Evolutionary conservation across 2,329 filamentous ascomycete species (phyloP).

Genomic region (Didymella glomerata): DNA sequence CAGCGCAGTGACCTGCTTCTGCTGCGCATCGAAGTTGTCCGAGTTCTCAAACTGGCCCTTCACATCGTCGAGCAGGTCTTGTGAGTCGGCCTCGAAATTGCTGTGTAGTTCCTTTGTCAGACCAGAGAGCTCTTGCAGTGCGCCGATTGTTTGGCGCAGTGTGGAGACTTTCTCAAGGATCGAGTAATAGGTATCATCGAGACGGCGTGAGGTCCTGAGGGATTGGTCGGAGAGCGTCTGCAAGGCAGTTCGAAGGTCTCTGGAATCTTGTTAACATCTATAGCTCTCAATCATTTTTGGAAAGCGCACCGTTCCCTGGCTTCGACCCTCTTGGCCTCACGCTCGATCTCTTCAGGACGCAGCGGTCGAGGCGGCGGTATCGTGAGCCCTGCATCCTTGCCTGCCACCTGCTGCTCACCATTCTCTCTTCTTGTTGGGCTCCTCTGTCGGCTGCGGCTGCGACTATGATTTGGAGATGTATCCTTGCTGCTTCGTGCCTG

Average conservation of each 20-base stretch:
- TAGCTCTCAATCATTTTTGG: not conserved
- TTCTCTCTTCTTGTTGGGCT: constrained; percentile 10
- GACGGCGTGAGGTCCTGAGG: constrained; percentile 67
- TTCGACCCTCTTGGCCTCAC: constrained; percentile 47
- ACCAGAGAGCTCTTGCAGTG: constrained; percentile 72
- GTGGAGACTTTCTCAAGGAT: constrained; percentile 73
- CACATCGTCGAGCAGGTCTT: constrained; percentile 68
- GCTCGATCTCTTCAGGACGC: constrained; percentile 51
- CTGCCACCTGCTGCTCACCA: constrained; percentile 3
- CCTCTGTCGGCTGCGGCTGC: constrained; percentile 36
- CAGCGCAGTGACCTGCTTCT: constrained; percentile 68
- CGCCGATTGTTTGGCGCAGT: constrained; percentile 70
- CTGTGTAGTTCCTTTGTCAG: constrained; percentile 66
- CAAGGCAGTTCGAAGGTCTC: constrained; percentile 53
- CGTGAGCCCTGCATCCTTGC: constrained; percentile 19
- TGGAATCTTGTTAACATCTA: constrained; percentile 33
- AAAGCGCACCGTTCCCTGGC: constrained; percentile 50
- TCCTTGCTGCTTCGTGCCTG: constrained; percentile 45
- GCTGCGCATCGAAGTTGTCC: constrained; percentile 70
- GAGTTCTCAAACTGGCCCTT: constrained; percentile 67
- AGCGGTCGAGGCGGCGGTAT: constrained; percentile 41
- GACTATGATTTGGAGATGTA: constrained; percentile 42
- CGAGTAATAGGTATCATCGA: constrained; percentile 78
- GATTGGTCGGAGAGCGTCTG: constrained; percentile 66
- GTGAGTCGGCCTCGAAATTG: constrained; percentile 68